Evolutionary conservation across 1,284 basidiomycete genomes (phyloP), one percentile per base, ranked within the genome.

Genomic region (Leccinum ponderosum): DNA sequence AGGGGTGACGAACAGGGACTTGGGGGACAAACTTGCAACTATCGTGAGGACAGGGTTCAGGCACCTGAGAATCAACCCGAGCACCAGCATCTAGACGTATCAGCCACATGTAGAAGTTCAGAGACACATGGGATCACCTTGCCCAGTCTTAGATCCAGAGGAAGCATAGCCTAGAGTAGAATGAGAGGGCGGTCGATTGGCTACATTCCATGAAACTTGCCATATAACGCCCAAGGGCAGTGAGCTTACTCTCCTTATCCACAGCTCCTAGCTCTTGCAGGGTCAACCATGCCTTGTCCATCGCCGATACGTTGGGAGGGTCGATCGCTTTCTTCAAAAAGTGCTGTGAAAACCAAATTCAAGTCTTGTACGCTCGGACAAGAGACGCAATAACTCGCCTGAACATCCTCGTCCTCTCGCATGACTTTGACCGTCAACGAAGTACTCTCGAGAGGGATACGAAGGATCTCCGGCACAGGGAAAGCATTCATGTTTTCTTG

Each of bases 371-470:
- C 50, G 58, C 15, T 22, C 0, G 3, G n/a, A 58, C 20, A 22
- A 57, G 42, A 57, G 42, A 53, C 6, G 44, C 37, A 17, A 59
- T 7, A 59, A 64, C 63, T 72, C 59, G 89, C 89, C 75, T 89
- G 89, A 39, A 95, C 90, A 72, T 97, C 91, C 64, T 89, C 88
- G 14, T 89, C 78, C 69, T 92, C 88, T 60, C 89, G 81, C 77
- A 90, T 90, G 5, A 88, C 87, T 75, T 96, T 97, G 52, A 95
- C 91, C 15, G 90, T 87, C 58, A 98, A 77, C 20, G 90, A 88
- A 20, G 97, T 81, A 50, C 84, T 90, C 72, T 97, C 95, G 35
- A 98, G 77, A 3, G 95, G 94, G 15, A 93, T 90, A n/a, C 95
- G 83, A 56, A 91, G 81, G 61, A 98, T 97, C 76, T 98, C 95